Percentiles rank a stretch among this genome's conserved stretches.
Evolutionary conservation across 1,284 basidiomycete genomes (phyloP).

Genomic region (Pholiota adiposa): DNA sequence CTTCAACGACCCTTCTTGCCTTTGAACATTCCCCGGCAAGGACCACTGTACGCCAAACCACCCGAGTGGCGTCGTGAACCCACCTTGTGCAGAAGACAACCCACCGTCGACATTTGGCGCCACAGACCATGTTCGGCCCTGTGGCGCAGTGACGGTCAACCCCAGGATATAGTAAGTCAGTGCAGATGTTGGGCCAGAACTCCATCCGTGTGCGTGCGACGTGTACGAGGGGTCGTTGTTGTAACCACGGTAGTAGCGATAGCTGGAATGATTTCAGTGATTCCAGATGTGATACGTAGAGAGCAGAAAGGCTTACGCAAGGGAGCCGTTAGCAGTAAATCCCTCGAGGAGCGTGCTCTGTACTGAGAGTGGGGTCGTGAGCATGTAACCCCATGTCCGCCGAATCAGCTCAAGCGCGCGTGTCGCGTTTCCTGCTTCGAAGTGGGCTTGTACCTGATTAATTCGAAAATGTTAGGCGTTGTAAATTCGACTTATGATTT

Average conservation of each 20-base stretch:
- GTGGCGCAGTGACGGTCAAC: constrained; percentile 40
- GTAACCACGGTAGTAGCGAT: constrained; percentile 46
- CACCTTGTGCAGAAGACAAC: constrained; percentile 41
- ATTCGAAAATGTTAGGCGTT: too few relatives aligned
- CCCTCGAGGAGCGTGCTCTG: constrained; percentile 53
- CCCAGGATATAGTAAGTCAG: constrained; percentile 50
- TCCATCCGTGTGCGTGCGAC: constrained; percentile 51
- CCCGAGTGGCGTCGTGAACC: constrained; percentile 48
- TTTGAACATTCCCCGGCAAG: neutral
- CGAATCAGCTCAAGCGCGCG: constrained; percentile 48
- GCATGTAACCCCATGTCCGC: constrained; percentile 53
- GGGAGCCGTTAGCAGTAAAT: constrained; percentile 49
- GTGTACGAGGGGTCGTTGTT: constrained; percentile 53
- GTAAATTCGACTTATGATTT: too few relatives aligned
- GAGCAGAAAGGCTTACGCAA: constrained; percentile 34
- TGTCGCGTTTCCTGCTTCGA: constrained; percentile 45
- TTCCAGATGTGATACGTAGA: neutral
- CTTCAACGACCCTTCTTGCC: neutral
- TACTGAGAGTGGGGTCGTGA: constrained; percentile 47
- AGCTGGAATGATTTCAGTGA: constrained; percentile 27
- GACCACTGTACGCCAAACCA: constrained; percentile 47
- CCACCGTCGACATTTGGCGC: constrained; percentile 42
- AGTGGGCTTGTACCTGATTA: constrained; percentile 50
- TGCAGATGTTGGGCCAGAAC: constrained; percentile 48
- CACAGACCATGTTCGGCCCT: constrained; percentile 43